Base-by-base conservation (phyloP, 257 asterid genomes). In the Paulownia fortunei region DNA sequence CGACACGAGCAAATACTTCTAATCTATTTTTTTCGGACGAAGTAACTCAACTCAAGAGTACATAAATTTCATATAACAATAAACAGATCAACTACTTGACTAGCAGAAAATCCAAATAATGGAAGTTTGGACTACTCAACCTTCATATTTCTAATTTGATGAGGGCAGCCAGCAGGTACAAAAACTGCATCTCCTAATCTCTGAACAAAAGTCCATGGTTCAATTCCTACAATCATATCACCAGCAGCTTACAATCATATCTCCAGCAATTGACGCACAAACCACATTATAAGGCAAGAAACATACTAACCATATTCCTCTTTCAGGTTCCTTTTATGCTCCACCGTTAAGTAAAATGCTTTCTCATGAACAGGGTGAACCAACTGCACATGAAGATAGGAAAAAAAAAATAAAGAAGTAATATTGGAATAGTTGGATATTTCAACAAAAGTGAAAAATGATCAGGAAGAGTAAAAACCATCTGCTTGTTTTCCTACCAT, bases 191-290 rank as follows among this genome's bases (percentile, higher is more conserved):
- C 82, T 26, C 82, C 82, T 72, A 69, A 46, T n/a, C 41, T 69
- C 76, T 78, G 82, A 70, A 69, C 65, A 59, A 77, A 77, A 5
- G 81, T 68, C 81, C 81, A 68, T 39, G 81, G 76, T 63, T 78
- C 72, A 60, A 78, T 46, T 60, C 82, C 82, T 78, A 32, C 19
- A 78, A 8, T n/a, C n/a, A n/a, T n/a, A n/a, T n/a, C n/a, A n/a
- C n/a, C n/a, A n/a, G n/a, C n/a, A n/a, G n/a, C n/a, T n/a, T n/a
- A n/a, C n/a, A n/a, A n/a, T n/a, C n/a, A n/a, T n/a, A 16, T 19
- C 46, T 11, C 37, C 49, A 18, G 47, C 12, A 18, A 13, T 26
- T 64, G 51, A 34, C 7, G 73, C 8, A 24, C 13, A 11, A 16
- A 2, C 27, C 41, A 30, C 13, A 52, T 15, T 7, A 24, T 12